Conservation (phyloP, 2,329 filamentous ascomycete genomes). For the Diaporthe sp. region DNA sequence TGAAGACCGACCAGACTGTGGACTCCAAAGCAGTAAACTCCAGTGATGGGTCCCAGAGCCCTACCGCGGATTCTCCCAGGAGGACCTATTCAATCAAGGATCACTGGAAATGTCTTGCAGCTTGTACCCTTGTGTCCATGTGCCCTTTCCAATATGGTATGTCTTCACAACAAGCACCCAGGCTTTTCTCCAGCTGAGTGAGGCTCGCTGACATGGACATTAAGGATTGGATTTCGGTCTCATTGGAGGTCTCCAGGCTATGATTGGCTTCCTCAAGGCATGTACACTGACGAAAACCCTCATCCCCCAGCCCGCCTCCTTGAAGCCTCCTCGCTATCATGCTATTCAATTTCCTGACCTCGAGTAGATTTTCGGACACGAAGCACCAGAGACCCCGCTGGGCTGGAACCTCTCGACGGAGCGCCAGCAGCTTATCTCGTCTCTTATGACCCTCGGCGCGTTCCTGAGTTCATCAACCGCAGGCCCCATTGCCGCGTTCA, state of each 20-base stretch:
- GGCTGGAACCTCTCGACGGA: constrained; percentile 61
- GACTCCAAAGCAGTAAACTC: constrained; percentile 12
- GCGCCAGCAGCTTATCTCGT: constrained; percentile 63
- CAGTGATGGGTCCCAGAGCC: constrained; percentile 14
- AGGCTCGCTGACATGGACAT: background rate
- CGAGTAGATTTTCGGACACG: constrained; percentile 54
- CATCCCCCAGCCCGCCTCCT: background rate
- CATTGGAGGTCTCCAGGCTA: constrained; percentile 65
- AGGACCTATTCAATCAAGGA: constrained; percentile 43
- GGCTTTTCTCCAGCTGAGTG: background rate
- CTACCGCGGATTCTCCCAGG: background rate
- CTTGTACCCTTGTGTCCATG: constrained; percentile 63
- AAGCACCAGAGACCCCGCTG: constrained; percentile 51
- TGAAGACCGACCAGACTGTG: constrained; percentile 4
- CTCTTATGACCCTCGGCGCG: constrained; percentile 62
- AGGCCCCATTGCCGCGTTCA: constrained; percentile 53
- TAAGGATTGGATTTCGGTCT: constrained; percentile 59
- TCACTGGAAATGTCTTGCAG: constrained; percentile 52
- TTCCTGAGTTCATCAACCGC: constrained; percentile 60
- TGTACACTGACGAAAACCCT: background rate
- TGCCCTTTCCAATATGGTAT: constrained; percentile 67
- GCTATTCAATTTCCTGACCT: background rate
- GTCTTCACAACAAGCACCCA: background rate
- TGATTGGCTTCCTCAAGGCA: constrained; percentile 63
- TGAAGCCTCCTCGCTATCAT: background rate